Evolutionary conservation across 495 filamentous ascomycete species (phyloP), one percentile per base, ranked within the genome.

Genomic region (Daldinia grandis): DNA sequence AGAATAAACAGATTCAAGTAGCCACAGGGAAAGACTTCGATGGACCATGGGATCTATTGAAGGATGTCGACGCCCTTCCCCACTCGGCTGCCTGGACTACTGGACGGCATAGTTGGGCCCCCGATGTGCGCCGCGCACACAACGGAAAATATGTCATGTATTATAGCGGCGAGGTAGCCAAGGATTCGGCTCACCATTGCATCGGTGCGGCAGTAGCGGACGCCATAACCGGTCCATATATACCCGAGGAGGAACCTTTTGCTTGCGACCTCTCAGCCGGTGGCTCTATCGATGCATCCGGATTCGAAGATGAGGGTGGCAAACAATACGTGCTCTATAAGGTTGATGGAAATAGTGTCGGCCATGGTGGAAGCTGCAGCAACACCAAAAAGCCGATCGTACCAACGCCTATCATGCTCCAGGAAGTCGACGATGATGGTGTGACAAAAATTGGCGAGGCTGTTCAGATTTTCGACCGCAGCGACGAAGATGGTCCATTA

Each of bases 321-420:
- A 81, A 72, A n/a, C 79, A 82, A 7, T 90, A 88, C 59, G 81
- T 90, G 5, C 72, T 87, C 1, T 91, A 87, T 79, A 90, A 90
- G 69, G 79, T 90, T 6, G 86, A 91, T 74, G 88, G 88, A 25
- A 90, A 88, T 66, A 82, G 81, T 66, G 65, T 88, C 35, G 87
- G 88, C 15, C 71, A 85, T 53, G 87, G 88, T 28, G 87, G 85
- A 4, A 74, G 80, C 65, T 90, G 88, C 76, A 80, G 83, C 50
- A 91, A 89, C 73, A 80, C 79, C 19, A 75, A 85, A 19, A 73
- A 66, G 6, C 84, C 86, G 1, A 74, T 82, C 9, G 76, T 80
- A 5, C 62, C 81, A 5, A 91, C 88, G 6, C 89, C 88, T 0
- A 85, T 91, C 57, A 79, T 90, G 79, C 78, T 90, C 15, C 88